Percentiles rank a stretch among this genome's conserved stretches.
Conservation (phyloP, 352 stramenopile species). For the Phytophthora hibernalis region DNA sequence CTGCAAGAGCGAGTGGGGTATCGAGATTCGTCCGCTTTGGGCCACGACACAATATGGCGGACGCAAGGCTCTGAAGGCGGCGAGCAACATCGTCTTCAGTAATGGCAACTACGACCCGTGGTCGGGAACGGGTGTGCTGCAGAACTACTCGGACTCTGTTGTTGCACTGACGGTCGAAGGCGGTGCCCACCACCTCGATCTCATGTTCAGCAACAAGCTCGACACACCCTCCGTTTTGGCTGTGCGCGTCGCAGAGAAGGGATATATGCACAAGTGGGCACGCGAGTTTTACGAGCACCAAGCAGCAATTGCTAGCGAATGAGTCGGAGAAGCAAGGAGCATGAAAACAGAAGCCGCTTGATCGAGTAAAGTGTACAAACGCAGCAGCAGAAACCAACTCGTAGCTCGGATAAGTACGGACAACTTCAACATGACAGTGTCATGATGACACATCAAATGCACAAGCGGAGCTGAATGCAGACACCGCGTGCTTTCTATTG, state of each 20-base stretch:
- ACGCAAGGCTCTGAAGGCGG: constrained; percentile 61
- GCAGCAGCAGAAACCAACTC: constrained; percentile 12
- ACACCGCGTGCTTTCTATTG: constrained; percentile 10
- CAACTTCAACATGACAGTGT: constrained; percentile 29
- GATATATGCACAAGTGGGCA: constrained; percentile 88
- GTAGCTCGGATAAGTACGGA: not conserved
- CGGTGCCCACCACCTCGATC: constrained; percentile 90
- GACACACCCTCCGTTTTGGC: constrained; percentile 82
- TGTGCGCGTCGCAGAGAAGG: constrained; percentile 74
- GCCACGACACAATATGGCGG: constrained; percentile 77
- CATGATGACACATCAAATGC: constrained; percentile 1
- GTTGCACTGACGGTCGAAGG: constrained; percentile 73
- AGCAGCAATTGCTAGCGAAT: constrained; percentile 25
- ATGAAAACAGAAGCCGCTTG: constrained; percentile 1
- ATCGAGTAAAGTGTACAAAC: constrained; percentile 12
- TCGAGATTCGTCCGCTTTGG: constrained; percentile 72
- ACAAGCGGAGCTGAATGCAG: not conserved
- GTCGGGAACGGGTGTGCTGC: constrained; percentile 88
- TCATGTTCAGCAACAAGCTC: constrained; percentile 91
- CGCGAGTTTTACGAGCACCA: constrained; percentile 56
- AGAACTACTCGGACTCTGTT: constrained; percentile 70
- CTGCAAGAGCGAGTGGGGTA: constrained; percentile 72
- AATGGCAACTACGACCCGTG: constrained; percentile 96
- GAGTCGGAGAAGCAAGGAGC: not conserved
- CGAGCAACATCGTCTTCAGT: constrained; percentile 95